phyloP scores from a whole-genome alignment of 352 stramenopile genomes.

The Globisporangium megalacanthum region DNA sequence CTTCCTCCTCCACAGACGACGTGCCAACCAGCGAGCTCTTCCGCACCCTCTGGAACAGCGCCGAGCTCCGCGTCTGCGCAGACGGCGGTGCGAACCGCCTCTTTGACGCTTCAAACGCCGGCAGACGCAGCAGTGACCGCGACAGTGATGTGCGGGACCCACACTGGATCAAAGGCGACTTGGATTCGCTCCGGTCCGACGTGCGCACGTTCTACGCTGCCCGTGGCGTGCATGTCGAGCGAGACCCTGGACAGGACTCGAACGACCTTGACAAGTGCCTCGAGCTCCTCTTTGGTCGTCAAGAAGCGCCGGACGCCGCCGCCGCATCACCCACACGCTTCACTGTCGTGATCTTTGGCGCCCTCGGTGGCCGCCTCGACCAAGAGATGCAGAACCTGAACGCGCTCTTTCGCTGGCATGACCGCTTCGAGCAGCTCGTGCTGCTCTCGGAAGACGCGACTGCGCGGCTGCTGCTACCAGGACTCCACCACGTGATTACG shows the following conservation, averaged over 20 bases:
- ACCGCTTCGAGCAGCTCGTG: conserved; percentile 75
- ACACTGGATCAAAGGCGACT: conserved; percentile 90
- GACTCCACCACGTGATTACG: conserved; percentile 54
- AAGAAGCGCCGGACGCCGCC: conserved; percentile 13
- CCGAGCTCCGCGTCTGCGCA: conserved; percentile 83
- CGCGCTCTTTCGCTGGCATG: conserved; percentile 86
- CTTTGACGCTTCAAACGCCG: conserved; percentile 40
- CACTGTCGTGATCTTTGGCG: conserved; percentile 89
- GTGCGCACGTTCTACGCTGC: conserved; percentile 84
- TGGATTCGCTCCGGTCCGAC: conserved; percentile 90
- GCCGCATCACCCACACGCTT: conserved; percentile 32
- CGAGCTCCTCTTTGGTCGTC: conserved; percentile 47
- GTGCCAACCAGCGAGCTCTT: conserved; percentile 39
- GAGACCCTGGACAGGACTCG: conserved; percentile 85
- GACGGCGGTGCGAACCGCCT: conserved; percentile 95
- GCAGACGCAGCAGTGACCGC: too few relatives aligned
- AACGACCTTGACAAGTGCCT: conserved; percentile 96
- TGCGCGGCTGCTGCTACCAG: conserved; percentile 71
- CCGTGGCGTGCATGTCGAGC: conserved; percentile 56
- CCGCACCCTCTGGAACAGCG: conserved; percentile 63
- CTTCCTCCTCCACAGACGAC: conserved; percentile 15
- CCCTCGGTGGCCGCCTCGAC: conserved; percentile 95
- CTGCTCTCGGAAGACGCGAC: conserved; percentile 90
- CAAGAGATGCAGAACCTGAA: conserved; percentile 97
- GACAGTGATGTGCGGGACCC: too few relatives aligned